Conservation (phyloP, 306 rosid genomes). For the Begonia peltatifolia region DNA sequence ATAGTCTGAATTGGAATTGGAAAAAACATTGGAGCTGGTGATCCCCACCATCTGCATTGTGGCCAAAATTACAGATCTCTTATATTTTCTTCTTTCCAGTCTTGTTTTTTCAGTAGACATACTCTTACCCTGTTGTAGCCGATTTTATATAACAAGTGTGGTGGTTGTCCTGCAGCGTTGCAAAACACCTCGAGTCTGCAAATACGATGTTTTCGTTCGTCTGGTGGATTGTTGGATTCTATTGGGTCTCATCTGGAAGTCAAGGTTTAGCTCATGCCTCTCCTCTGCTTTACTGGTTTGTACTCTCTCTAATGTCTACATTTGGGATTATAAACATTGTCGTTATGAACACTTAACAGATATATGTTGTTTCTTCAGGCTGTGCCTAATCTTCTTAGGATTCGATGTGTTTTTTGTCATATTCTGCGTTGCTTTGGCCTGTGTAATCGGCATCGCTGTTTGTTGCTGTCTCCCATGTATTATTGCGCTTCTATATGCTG, state of each 20-base stretch:
- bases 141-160: too few relatives aligned
- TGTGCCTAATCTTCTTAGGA: constrained; percentile 85
- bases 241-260: constrained; percentile 91
- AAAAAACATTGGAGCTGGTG: too few relatives aligned
- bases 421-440: constrained; percentile 97
- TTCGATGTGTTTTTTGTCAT: constrained; percentile 96
- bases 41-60: too few relatives aligned
- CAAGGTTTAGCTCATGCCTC: constrained; percentile 52
- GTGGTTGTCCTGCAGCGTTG: constrained; percentile 26
- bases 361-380: constrained; percentile 37
- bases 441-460: constrained; percentile 83
- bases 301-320: constrained; percentile 1
- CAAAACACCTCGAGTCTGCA: constrained; percentile 88
- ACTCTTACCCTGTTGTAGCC: too few relatives aligned
- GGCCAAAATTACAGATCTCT: too few relatives aligned
- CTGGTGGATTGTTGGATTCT: constrained; percentile 99
- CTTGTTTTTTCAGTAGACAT: too few relatives aligned
- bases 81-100: too few relatives aligned
- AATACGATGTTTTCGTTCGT: constrained; percentile 90
- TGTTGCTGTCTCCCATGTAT: constrained; percentile 85
- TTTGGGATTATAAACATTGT: too few relatives aligned
- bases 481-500: constrained; percentile 67
- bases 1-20: too few relatives aligned
- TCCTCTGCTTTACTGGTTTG: constrained; percentile 88
- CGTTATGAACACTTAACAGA: too few relatives aligned